Conservation (phyloP, 148 eudicot genomes). For the Cornus controversa region DNA sequence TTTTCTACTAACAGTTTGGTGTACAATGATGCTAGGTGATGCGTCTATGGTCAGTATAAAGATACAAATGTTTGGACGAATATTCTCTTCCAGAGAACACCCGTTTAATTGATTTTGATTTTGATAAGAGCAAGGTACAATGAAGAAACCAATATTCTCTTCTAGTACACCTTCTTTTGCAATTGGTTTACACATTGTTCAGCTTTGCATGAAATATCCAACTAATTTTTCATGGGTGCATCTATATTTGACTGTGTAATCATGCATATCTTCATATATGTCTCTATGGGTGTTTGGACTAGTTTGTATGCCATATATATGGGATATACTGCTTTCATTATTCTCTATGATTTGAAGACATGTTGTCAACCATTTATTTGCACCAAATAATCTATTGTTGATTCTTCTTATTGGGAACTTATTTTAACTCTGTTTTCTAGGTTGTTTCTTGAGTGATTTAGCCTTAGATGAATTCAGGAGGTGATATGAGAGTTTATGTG, state of each 20-base stretch:
- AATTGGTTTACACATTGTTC: not conserved
- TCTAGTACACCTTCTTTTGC: not conserved
- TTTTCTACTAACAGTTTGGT: not conserved
- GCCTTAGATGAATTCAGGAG: not conserved
- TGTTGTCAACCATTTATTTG: not conserved
- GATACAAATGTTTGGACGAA: conserved; percentile 71
- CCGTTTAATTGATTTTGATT: conserved; percentile 78
- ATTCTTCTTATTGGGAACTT: not conserved
- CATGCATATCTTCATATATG: not conserved
- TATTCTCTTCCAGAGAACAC: conserved; percentile 51
- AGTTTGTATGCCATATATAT: not conserved
- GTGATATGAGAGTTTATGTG: not conserved
- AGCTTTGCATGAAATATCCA: not conserved
- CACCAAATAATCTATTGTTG: not conserved
- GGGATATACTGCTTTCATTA: not conserved
- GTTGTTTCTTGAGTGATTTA: not conserved
- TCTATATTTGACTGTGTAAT: not conserved
- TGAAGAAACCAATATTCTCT: not conserved
- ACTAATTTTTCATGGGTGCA: not conserved
- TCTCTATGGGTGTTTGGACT: not conserved
- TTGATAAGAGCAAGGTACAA: conserved; percentile 87
- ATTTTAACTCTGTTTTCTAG: too few species aligned
- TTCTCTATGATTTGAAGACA: not conserved
- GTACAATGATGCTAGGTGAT: conserved; percentile 50
- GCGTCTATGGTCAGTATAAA: conserved; percentile 87